These are phyloP conservation scores for Leccinum uliginosum DNA, from an alignment of 768 basidiomycete species.

Conservation along the genomic window DNA sequence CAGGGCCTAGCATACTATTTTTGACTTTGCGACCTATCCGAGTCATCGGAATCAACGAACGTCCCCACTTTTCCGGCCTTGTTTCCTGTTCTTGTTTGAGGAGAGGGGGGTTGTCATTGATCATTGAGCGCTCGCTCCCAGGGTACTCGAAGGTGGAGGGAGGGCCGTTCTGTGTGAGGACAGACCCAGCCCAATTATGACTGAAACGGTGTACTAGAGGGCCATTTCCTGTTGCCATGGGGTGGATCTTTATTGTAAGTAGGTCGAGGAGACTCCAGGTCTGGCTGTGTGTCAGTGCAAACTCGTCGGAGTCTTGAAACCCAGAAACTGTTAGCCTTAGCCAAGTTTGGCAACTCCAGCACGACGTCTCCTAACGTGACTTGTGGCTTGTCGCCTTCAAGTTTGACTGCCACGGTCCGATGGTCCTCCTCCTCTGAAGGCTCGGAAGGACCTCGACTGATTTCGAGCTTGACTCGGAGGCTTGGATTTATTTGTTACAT, in stretches of 20 bases:
- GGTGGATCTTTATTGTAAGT: conserved; percentile 20
- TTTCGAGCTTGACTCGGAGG: too few relatives aligned
- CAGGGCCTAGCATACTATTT: conserved; percentile 25
- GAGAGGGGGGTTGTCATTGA: conserved; percentile 21
- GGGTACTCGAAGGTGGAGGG: conserved; percentile 31
- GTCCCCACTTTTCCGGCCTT: conserved; percentile 14
- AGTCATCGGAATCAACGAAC: too few relatives aligned
- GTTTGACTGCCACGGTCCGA: too few relatives aligned
- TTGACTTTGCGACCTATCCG: conserved; percentile 40
- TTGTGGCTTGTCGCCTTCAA: too few relatives aligned
- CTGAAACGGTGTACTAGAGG: conserved; percentile 24
- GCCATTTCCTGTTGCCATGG: conserved; percentile 14
- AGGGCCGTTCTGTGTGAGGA: conserved; percentile 20
- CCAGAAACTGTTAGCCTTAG: too few relatives aligned
- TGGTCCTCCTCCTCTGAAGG: too few relatives aligned
- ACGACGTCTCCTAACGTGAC: too few relatives aligned
- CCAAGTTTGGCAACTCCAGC: too few relatives aligned
- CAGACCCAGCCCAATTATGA: conserved; percentile 18
- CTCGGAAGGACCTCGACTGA: too few relatives aligned
- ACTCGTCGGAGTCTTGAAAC: too few relatives aligned
- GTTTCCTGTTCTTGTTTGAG: conserved; percentile 1
- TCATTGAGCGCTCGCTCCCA: conserved; percentile 30
- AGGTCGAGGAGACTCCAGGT: conserved; percentile 19
- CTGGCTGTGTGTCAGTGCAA: conserved; percentile 5
- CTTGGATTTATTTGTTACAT: too few relatives aligned